Evolutionary conservation across 371 early-diverging fungal genomes (phyloP).

Genomic region (Apophysomyces sp.): DNA sequence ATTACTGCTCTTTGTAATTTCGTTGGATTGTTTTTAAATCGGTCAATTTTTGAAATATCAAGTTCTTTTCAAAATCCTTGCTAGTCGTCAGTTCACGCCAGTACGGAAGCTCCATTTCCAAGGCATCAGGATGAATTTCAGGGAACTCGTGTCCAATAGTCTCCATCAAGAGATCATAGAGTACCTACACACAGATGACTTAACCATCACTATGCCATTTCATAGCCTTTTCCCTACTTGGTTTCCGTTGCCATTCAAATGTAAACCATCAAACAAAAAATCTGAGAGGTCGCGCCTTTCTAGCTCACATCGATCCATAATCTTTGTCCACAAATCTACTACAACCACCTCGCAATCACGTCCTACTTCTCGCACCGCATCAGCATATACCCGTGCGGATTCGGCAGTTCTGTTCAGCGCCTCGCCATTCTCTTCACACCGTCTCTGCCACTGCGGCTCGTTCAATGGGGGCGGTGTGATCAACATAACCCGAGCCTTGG

Average conservation of each 20-base stretch:
- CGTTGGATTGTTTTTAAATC: background rate
- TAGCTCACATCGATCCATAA: constrained; percentile 28
- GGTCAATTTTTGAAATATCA: constrained; percentile 19
- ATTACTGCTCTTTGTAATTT: background rate
- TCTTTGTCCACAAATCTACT: constrained; percentile 60
- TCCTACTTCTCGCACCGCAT: constrained; percentile 54
- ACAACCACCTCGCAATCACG: constrained; percentile 38
- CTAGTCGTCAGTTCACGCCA: constrained; percentile 21
- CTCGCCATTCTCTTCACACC: constrained; percentile 34
- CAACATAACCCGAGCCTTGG: constrained; percentile 59
- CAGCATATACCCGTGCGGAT: constrained; percentile 56
- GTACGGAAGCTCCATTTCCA: constrained; percentile 29
- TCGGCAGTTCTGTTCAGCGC: constrained; percentile 47
- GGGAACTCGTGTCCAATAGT: constrained; percentile 27
- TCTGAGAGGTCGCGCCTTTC: constrained; percentile 22
- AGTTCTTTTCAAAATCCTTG: constrained; percentile 14
- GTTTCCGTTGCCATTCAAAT: constrained; percentile 61
- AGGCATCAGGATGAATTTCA: constrained; percentile 40
- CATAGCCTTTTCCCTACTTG: constrained; percentile 20
- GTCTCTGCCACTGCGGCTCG: constrained; percentile 52
- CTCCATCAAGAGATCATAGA: constrained; percentile 29
- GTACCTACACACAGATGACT: constrained; percentile 11
- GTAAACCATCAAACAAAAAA: constrained; percentile 67
- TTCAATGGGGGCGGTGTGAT: constrained; percentile 80
- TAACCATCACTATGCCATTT: background rate